Evolutionary conservation across 108 stramenopile species (phyloP), one percentile per base, ranked within the genome.

Genomic region (Nitzschia palea): DNA sequence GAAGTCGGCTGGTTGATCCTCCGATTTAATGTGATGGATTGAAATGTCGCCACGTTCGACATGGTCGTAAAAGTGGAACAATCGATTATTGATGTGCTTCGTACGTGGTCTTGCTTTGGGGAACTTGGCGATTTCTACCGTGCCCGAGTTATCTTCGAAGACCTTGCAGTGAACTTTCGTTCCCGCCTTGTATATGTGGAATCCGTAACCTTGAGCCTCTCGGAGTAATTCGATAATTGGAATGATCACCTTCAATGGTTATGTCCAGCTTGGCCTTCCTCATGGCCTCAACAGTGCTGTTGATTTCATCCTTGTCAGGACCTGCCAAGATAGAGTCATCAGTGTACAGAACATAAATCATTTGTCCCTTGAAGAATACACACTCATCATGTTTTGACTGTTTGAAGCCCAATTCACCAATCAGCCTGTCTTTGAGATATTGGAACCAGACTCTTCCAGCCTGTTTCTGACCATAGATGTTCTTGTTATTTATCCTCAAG

Each of bases 61-160:
- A 43, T 79, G 62, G 4, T 60, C 57, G 2, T 70, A 47, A 28
- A 82, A 78, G 64, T 78, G 77, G 64, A 65, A 68, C 9, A 70
- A 60, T 50, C 56, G 56, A 26, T 65, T 67, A 65, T 58, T 77
- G 9, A 80, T 33, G 42, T 80, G 80, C 44, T 80, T 76, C 29
- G 73, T 74, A 30, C 74, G 15, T 23, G 74, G 77, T 32, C 74
- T 65, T 31, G 51, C 25, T 35, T 76, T 78, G 8, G 54, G 74
- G 12, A 60, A 37, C 5, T 71, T 60, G 18, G 78, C 78, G 1
- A 80, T 70, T 37, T 78, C 66, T 2, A 78, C 28, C 0, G 66
- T 58, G 26, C 79, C 74, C 2, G 44, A 48, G 37, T 80, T 80
- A 54, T 80, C 70, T 34, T 82, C 73, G 45, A 78, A 74, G 8